A percentile compares a stretch with the other conserved stretches of the same genome.
These are phyloP conservation scores for Exophiala oligosperma DNA, from an alignment of 2,329 filamentous ascomycete genomes.

Conservation along the genomic window DNA sequence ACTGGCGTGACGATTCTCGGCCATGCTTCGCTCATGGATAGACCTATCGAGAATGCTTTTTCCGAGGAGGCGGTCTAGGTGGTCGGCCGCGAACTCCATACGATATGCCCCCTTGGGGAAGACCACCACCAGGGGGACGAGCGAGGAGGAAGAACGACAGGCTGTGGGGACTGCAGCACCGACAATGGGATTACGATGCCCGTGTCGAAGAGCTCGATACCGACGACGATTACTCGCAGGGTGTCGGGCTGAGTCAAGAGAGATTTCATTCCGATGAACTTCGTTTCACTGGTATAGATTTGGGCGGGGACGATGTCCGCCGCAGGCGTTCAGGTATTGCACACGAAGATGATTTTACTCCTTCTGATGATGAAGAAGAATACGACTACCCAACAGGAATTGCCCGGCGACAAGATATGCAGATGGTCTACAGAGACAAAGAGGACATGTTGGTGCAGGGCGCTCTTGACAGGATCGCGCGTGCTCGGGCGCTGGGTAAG, in stretches of 20 bases:
- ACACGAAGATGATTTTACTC: constrained; percentile 48
- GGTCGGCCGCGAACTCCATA: constrained; percentile 99
- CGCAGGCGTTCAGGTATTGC: constrained; percentile 49
- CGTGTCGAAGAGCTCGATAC: constrained; percentile 43
- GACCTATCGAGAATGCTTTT: constrained; percentile 99
- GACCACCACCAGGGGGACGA: constrained; percentile 95
- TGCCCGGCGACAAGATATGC: constrained; percentile 45
- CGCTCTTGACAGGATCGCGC: constrained; percentile 76
- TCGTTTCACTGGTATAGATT: constrained; percentile 61
- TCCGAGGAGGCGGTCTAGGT: constrained; percentile 99
- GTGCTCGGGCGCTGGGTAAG: constrained; percentile 73
- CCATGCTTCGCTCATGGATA: constrained; percentile 94
- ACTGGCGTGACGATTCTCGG: constrained; percentile 91
- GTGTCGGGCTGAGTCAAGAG: constrained; percentile 51
- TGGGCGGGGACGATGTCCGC: constrained; percentile 46
- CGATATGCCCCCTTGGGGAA: constrained; percentile 89
- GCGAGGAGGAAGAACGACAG: constrained; percentile 62
- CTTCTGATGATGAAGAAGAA: constrained; percentile 50
- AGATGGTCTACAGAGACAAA: constrained; percentile 60
- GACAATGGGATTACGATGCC: constrained; percentile 50
- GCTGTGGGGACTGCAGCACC: constrained; percentile 46
- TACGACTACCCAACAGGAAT: constrained; percentile 55
- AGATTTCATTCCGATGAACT: constrained; percentile 61
- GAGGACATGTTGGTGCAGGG: constrained; percentile 76
- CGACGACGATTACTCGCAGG: constrained; percentile 55